A percentile compares a stretch with the other conserved stretches of the same genome.
These are phyloP conservation scores for Schwanniomyces sp. DNA, from an alignment of 805 yeast genomes.

Conservation along the genomic window DNA sequence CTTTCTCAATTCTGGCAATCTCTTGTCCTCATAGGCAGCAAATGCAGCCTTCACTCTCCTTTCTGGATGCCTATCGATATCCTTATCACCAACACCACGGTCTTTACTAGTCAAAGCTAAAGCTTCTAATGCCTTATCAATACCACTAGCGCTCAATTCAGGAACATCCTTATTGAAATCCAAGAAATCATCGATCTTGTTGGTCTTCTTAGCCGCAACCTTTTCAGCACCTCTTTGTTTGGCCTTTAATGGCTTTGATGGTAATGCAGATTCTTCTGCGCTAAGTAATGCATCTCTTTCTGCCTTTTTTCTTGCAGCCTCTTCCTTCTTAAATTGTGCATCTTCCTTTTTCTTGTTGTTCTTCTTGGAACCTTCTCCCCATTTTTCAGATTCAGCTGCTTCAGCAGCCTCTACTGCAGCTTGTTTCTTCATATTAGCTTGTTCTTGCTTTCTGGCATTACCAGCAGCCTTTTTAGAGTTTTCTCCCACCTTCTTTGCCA, in stretches of 20 bases:
- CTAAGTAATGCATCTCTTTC: slow-evolving; percentile 69
- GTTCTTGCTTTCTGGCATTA: slow-evolving; percentile 65
- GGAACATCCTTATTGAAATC: slow-evolving; percentile 48
- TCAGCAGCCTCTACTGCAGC: slow-evolving; percentile 48
- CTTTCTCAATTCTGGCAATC: slow-evolving; percentile 69
- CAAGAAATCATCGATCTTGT: slow-evolving; percentile 69
- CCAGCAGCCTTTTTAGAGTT: slow-evolving; percentile 61
- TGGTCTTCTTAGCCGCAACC: slow-evolving; percentile 58
- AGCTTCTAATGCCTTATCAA: slow-evolving; percentile 79
- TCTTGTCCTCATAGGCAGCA: slow-evolving; percentile 66
- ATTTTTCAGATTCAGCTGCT: slow-evolving; percentile 58
- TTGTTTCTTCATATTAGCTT: slow-evolving; percentile 55
- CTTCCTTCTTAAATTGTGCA: slow-evolving; percentile 67
- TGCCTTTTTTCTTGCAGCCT: slow-evolving; percentile 77
- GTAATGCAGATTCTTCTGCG: slow-evolving; percentile 65
- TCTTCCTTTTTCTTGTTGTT: slow-evolving; percentile 69
- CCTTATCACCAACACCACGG: slow-evolving; percentile 58
- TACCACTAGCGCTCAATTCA: slow-evolving; percentile 67
- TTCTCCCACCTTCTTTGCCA: slow-evolving; percentile 52
- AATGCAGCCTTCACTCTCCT: slow-evolving; percentile 83
- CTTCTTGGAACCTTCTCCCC: slow-evolving; percentile 74
- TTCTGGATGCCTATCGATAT: slow-evolving; percentile 84
- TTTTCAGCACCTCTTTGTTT: slow-evolving; percentile 70
- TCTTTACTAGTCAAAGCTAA: slow-evolving; percentile 60
- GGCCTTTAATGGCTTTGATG: slow-evolving; percentile 51